These are phyloP conservation scores for Chenopodium formosanum DNA, from an alignment of 148 eudicot genomes.

Conservation along the genomic window DNA sequence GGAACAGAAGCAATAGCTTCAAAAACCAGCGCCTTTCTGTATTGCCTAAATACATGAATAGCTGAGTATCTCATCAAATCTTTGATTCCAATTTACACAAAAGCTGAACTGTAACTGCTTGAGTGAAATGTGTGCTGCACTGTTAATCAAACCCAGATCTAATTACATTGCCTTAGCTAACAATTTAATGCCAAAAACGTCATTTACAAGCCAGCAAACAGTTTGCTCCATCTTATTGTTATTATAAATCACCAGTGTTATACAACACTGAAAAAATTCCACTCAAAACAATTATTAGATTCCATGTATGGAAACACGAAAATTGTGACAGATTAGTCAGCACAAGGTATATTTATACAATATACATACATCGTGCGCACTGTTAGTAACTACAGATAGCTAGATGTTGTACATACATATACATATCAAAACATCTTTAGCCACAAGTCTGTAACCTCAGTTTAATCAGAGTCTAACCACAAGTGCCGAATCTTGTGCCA, in stretches of 20 bases:
- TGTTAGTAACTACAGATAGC: constrained; percentile 5
- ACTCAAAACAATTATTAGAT: neutral
- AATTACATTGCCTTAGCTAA: too few relatives aligned
- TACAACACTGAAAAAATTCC: neutral
- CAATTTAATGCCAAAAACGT: neutral
- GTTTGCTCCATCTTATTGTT: constrained; percentile 12
- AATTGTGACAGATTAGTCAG: neutral
- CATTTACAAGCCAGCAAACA: constrained; percentile 8
- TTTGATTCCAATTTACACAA: neutral
- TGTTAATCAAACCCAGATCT: too few relatives aligned
- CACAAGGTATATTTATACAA: constrained; percentile 9
- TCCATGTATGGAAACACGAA: neutral
- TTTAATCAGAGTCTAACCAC: constrained; percentile 46
- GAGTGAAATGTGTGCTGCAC: neutral
- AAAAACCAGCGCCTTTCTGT: too few relatives aligned
- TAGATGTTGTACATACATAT: constrained; percentile 16
- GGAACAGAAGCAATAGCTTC: too few relatives aligned
- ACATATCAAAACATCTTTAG: neutral
- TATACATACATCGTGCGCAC: constrained; percentile 16
- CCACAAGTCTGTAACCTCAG: neutral
- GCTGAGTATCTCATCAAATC: neutral
- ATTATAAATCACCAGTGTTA: neutral
- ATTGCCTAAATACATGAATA: too few relatives aligned
- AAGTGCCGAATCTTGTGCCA: constrained; percentile 53
- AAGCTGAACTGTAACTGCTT: neutral